These are phyloP conservation scores for Hylodesmum podocarpum DNA, from an alignment of 306 rosid genomes.

Conservation along the genomic window DNA sequence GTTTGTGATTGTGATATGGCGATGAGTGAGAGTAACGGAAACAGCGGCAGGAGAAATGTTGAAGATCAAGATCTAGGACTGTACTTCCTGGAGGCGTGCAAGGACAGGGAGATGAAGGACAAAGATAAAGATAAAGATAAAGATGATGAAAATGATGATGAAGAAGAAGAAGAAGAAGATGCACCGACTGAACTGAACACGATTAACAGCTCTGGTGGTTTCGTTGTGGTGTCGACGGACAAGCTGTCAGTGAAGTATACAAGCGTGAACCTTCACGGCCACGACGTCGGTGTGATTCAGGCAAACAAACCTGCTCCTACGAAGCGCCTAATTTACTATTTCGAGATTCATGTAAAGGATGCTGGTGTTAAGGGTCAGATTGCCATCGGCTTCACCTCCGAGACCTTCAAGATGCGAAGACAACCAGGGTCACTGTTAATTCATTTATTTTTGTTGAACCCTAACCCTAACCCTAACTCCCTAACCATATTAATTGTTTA, in stretches of 20 bases:
- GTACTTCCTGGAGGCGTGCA: slow-evolving; percentile 64
- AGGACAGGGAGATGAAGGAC: slow-evolving; percentile 37
- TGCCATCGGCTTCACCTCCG: slow-evolving; percentile 88
- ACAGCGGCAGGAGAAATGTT: slow-evolving; percentile 14
- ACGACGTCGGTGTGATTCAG: slow-evolving; percentile 94
- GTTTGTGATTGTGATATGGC: slow-evolving; percentile 1
- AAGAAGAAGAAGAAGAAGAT: slow-evolving; percentile 62
- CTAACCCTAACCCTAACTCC: neutral
- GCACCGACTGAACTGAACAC: slow-evolving; percentile 87
- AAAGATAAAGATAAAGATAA: slow-evolving; percentile 47
- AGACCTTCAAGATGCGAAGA: slow-evolving; percentile 88
- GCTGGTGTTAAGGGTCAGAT: slow-evolving; percentile 90
- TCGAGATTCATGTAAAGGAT: slow-evolving; percentile 86
- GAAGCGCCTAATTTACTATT: slow-evolving; percentile 79
- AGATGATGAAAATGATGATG: no score
- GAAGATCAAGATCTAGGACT: slow-evolving; percentile 56
- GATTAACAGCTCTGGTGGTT: slow-evolving; percentile 92
- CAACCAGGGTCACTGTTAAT: slow-evolving; percentile 72
- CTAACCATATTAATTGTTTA: neutral
- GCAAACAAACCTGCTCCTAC: slow-evolving; percentile 79
- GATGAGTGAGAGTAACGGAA: slow-evolving; percentile 29
- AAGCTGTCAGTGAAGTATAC: slow-evolving; percentile 87
- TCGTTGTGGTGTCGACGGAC: slow-evolving; percentile 71
- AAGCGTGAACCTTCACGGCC: slow-evolving; percentile 73
- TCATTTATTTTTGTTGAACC: neutral